Evolutionary conservation across 2,329 filamentous ascomycete genomes (phyloP).

Genomic region (Teratosphaeria viscida): DNA sequence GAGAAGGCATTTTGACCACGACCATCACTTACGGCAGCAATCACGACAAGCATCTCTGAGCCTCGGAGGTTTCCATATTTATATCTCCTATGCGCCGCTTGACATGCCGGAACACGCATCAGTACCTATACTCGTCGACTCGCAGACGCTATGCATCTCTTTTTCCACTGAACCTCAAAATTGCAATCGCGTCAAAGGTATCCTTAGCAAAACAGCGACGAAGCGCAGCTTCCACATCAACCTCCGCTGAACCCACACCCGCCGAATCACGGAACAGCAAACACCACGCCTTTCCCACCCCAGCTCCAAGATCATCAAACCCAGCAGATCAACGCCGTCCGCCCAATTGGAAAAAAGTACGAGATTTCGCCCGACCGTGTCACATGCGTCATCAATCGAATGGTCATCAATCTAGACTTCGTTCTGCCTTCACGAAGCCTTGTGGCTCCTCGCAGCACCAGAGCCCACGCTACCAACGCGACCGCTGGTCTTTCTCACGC

Average conservation of each 20-base stretch:
- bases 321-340: neutral
- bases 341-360: neutral
- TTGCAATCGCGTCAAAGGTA: neutral
- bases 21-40: no score
- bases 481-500: constrained; percentile 42
- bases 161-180: neutral
- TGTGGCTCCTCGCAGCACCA: constrained; percentile 5
- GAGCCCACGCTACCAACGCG: constrained; percentile 36
- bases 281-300: neutral
- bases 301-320: neutral
- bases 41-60: neutral
- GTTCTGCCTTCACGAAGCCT: constrained; percentile 6
- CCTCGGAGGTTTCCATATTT: neutral
- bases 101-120: neutral
- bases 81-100: neutral
- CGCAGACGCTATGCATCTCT: neutral
- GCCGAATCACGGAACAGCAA: neutral
- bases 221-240: neutral
- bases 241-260: neutral
- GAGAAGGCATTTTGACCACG: no score
- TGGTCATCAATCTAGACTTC: neutral
- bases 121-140: neutral
- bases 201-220: neutral
- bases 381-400: neutral
- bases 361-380: neutral